phyloP scores from a whole-genome alignment of 1,139 yeast species.

The Pneumocystis oryctolagi region DNA sequence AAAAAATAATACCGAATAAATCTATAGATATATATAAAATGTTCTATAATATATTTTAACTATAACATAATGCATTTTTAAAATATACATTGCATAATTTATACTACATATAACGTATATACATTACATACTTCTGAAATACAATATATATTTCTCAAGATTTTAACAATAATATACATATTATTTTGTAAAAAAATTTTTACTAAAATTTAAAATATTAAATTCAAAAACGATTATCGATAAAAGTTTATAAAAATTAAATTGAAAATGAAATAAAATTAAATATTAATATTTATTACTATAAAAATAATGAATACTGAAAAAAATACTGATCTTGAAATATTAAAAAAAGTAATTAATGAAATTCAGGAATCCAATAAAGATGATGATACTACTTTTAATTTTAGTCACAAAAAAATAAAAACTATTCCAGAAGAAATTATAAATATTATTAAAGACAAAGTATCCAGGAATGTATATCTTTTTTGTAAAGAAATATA shows the following conservation, averaged over 20 bases:
- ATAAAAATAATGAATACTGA: neutral
- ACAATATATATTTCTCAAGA: neutral
- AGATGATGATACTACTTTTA: constrained; percentile 10
- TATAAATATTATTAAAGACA: constrained; percentile 28
- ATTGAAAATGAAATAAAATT: neutral
- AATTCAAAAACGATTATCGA: neutral
- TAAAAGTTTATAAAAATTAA: neutral
- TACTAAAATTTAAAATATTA: neutral
- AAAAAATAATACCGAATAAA: neutral
- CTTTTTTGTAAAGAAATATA: neutral
- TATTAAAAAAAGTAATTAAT: constrained; percentile 3
- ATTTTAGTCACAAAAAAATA: constrained; percentile 25
- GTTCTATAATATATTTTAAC: neutral
- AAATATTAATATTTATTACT: neutral
- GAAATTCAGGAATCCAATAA: constrained; percentile 5
- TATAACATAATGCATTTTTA: neutral
- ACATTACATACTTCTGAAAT: neutral
- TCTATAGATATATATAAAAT: neutral
- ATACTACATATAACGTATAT: neutral
- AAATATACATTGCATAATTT: neutral
- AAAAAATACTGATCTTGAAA: neutral
- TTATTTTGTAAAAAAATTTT: neutral
- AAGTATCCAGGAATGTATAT: constrained; percentile 30
- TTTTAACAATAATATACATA: neutral
- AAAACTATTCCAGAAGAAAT: constrained; percentile 27